Base-by-base conservation (phyloP, 1,284 basidiomycete species). In the Coriolopsis trogii region DNA sequence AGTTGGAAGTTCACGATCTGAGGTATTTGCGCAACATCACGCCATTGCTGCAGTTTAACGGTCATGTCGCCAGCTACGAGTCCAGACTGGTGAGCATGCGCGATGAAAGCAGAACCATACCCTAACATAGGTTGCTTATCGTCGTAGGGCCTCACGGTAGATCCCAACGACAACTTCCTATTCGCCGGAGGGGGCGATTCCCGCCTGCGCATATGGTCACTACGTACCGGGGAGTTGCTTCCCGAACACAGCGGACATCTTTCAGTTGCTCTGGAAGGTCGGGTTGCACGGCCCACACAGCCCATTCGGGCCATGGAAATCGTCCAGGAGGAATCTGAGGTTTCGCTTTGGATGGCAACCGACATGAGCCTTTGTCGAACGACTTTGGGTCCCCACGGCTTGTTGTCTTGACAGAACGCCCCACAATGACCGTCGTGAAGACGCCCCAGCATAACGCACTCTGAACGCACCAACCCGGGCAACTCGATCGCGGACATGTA, bases 121-220 rank as follows among this genome's bases (percentile, higher is more conserved):
- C n/a, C n/a, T n/a, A n/a, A n/a, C n/a, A n/a, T 36, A 18, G 9
- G 9, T 3, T 16, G 6, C 33, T 23, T 7, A 5, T 2, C 1
- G 2, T 6, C 12, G 21, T 13, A 89, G 87, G 86, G 87, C 8
- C 70, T 88, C 15, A 70, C 77, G 0, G 64, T 81, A 10, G 86
- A 89, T 55, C 76, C 81, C 0, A 67, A 70, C 2, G 78, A 88
- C 49, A 76, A 84, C 41, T 84, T 87, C 56, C 62, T 94, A 13
- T 92, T 92, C 60, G 84, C 84, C 4, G 85, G 84, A 0, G 90
- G 89, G 3, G 77, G 84, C 65, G 81, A 87, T 73, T 62, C 76
- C 59, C 69, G 77, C 58, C 72, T 89, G 66, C 75, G 85, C 23
- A 78, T 76, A 1, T 91, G 88, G 88, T 86, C 85, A 3, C 63